Base-by-base conservation (phyloP, 2,329 filamentous ascomycete genomes). In the Boeremia lycopersici region DNA sequence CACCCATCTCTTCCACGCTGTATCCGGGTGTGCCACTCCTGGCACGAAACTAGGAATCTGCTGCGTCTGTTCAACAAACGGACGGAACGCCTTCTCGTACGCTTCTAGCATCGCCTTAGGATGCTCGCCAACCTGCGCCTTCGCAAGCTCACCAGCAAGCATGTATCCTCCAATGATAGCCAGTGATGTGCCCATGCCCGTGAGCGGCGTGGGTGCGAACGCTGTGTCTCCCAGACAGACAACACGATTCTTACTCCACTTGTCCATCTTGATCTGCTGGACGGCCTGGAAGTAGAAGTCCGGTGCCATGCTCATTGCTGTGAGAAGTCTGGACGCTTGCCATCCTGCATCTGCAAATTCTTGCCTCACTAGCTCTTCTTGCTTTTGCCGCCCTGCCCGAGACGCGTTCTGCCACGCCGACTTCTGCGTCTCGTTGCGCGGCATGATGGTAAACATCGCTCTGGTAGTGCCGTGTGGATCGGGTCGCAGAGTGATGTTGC, bases 181-280 rank as follows among this genome's bases (percentile, higher is more conserved):
- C 3, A 73, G 58, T 10, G 65, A 70, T 1, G 68, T 67, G 0
- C 68, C 68, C 59, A 64, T 64, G 1, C 84, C 84, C 0, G 78
- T 81, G 4, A 80, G 56, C 0, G 79, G 76, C 0, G 78, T 76
- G 0, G 82, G 81, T 23, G 77, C 79, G 60, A 79, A 81, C 0
- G 71, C 83, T 0, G 84, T 80, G 57, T 87, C 84, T 0, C 84
- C 84, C 0, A 85, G 53, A 1, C 85, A 73, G 1, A 75, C 76
- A 1, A 86, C 76, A 0, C 82, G 77, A 0, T 79, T 78, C 0
- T 69, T 67, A 10, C 71, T 79, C 80, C 77, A 84, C 6, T 53
- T 60, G 1, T 74, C 61, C 60, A 80, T 59, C 43, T 76, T 78
- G 44, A 85, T 77, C 44, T 80, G 74, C 0, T 72, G 75, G 34